Evolutionary conservation across 495 filamentous ascomycete species (phyloP).

Genomic region (Penicillium fimorum): DNA sequence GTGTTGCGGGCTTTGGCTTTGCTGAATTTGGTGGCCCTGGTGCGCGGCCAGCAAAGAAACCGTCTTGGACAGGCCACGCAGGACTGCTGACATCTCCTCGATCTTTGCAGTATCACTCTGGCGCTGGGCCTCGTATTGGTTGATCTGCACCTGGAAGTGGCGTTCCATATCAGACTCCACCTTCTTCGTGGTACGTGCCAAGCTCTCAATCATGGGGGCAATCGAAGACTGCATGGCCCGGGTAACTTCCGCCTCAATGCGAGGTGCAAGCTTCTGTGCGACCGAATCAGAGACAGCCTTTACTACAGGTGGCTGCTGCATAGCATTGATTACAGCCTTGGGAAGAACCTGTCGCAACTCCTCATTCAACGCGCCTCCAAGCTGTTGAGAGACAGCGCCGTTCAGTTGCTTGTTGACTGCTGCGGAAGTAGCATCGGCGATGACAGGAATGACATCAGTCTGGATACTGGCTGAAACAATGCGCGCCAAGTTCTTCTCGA

Average conservation of each 20-base stretch:
- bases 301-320: slow-evolving; percentile 68
- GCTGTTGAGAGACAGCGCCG: slow-evolving; percentile 49
- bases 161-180: slow-evolving; percentile 64
- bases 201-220: slow-evolving; percentile 61
- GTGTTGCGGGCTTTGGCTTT: slow-evolving; percentile 50
- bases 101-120: slow-evolving; percentile 73
- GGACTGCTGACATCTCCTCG: slow-evolving; percentile 72
- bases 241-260: slow-evolving; percentile 66
- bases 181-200: slow-evolving; percentile 60
- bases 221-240: slow-evolving; percentile 60
- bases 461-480: slow-evolving; percentile 69
- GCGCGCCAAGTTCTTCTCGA: slow-evolving; percentile 71
- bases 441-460: slow-evolving; percentile 58
- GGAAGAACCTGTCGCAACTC: slow-evolving; percentile 57
- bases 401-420: slow-evolving; percentile 62
- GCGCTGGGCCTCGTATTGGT: slow-evolving; percentile 65
- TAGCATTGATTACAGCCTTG: slow-evolving; percentile 53
- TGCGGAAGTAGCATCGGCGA: slow-evolving; percentile 48
- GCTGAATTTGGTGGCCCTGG: slow-evolving; percentile 54
- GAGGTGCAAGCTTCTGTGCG: slow-evolving; percentile 58
- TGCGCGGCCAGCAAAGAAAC: slow-evolving; percentile 67
- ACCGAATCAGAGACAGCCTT: slow-evolving; percentile 70
- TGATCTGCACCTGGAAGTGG: slow-evolving; percentile 59
- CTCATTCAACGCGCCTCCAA: slow-evolving; percentile 47
- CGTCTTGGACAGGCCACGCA: slow-evolving; percentile 68